Base-by-base conservation (phyloP, 1,284 basidiomycete species). In the Pholiota adiposa region DNA sequence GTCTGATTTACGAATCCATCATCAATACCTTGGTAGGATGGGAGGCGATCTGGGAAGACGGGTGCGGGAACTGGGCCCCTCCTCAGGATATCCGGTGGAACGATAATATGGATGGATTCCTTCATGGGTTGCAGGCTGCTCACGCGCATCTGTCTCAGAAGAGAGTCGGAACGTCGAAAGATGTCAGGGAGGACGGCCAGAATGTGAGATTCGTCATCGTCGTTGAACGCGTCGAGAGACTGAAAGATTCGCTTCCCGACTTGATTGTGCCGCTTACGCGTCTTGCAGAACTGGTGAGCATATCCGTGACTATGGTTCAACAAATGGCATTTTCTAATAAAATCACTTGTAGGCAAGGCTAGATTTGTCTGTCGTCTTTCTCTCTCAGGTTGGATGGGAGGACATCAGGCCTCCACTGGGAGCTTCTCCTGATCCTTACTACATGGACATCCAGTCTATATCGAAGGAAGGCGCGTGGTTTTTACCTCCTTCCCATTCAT, bases 391-490 rank as follows among this genome's bases (percentile, higher is more conserved):
- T 6, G 81, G 83, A 16, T 95, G 93, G 93, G 86, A 91, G 63
- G 84, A 90, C 63, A 80, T 94, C 18, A 82, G 86, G 8, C 91
- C 92, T 0, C 72, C 83, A 0, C 72, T 89, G 4, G 90, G 88
- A 3, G 88, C 90, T 25, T 83, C 90, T 0, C 84, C 86, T 0
- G 91, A 94, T 68, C 93, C 93, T 0, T 88, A 89, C 65, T 85
- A 87, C 68, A 71, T 95, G n/a, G 85, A 89, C 59, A 73, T 91
- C 0, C 74, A 81, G 0, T 75, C 84, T 0, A 77, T 81, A 1
- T 75, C 76, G n/a, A 89, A 88, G 76, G 79, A 88, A 77, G 82
- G 91, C 88, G 59, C 41, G 79, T 70, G 0, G 19, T 14, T 36
- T 12, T 34, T 34, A 23, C 53, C 33, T 18, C 11, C 5, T 27